A percentile compares a stretch with the other conserved stretches of the same genome.
phyloP scores from a whole-genome alignment of 1,284 basidiomycete species.

The Ceratobasidium sp. region DNA sequence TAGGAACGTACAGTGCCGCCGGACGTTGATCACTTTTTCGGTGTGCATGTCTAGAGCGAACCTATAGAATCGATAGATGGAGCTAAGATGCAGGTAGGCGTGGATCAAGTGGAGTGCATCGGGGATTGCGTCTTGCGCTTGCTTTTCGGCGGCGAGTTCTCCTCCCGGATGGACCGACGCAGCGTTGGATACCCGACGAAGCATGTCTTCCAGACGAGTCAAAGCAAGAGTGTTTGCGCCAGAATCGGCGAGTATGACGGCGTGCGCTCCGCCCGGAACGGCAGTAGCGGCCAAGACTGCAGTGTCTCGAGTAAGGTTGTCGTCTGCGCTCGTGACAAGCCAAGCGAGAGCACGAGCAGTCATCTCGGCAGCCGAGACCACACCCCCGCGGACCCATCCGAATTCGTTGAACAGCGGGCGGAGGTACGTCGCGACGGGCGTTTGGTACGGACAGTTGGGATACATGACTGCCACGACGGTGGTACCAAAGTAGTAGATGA shows the following conservation, averaged over 20 bases:
- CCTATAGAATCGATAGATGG: conserved; percentile 37
- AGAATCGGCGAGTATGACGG: conserved; percentile 33
- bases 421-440: conserved; percentile 40
- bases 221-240: conserved; percentile 34
- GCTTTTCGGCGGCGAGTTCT: conserved; percentile 39
- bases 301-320: conserved; percentile 37
- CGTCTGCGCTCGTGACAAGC: conserved; percentile 43
- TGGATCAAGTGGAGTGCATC: conserved; percentile 39
- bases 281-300: conserved; percentile 34
- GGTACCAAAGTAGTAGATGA: conserved; percentile 42
- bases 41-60: conserved; percentile 34
- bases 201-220: conserved; percentile 39
- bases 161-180: conserved; percentile 34
- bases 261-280: conserved; percentile 36
- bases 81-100: conserved; percentile 29
- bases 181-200: conserved; percentile 36
- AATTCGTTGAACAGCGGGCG: conserved; percentile 32
- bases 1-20: conserved; percentile 24
- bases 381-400: conserved; percentile 37
- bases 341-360: conserved; percentile 34
- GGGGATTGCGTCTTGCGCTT: conserved; percentile 31
- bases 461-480: conserved; percentile 40
- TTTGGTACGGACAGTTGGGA: conserved; percentile 44
- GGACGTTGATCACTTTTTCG: conserved; percentile 33
- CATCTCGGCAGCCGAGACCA: conserved; percentile 40